phyloP scores from a whole-genome alignment of 2,329 filamentous ascomycete genomes.

The Botrytis cinerea region DNA sequence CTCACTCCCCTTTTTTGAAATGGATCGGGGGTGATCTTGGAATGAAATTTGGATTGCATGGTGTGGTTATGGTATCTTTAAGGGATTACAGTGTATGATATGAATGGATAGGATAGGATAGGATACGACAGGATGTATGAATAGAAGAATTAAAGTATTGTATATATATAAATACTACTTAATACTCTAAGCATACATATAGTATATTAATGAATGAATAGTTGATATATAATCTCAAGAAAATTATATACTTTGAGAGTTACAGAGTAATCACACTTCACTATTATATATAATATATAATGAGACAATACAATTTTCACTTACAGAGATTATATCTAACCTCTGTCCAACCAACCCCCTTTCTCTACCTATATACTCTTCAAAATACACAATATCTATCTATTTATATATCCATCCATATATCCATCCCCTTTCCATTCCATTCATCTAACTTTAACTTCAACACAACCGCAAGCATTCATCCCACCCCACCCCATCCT shows the following conservation, averaged over 20 bases:
- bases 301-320: not conserved
- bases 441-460: not conserved
- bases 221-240: not conserved
- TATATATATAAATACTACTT: not conserved
- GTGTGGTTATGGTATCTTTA: not conserved
- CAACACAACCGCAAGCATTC: no score
- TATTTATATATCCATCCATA: no score
- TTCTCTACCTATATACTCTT: fast-evolving
- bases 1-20: not conserved
- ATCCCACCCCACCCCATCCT: no score
- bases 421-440: not conserved
- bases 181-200: not conserved
- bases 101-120: not conserved
- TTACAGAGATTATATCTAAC: not conserved
- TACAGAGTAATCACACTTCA: not conserved
- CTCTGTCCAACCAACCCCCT: not conserved
- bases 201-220: not conserved
- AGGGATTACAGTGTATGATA: not conserved
- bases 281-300: not conserved
- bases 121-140: not conserved
- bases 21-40: no score
- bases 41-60: not conserved
- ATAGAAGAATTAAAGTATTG: not conserved
- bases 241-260: not conserved
- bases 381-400: no score